Percentiles rank a stretch among this genome's conserved stretches.
Conservation (phyloP, 495 filamentous ascomycete genomes). For the Sabuloglossum arenarium region DNA sequence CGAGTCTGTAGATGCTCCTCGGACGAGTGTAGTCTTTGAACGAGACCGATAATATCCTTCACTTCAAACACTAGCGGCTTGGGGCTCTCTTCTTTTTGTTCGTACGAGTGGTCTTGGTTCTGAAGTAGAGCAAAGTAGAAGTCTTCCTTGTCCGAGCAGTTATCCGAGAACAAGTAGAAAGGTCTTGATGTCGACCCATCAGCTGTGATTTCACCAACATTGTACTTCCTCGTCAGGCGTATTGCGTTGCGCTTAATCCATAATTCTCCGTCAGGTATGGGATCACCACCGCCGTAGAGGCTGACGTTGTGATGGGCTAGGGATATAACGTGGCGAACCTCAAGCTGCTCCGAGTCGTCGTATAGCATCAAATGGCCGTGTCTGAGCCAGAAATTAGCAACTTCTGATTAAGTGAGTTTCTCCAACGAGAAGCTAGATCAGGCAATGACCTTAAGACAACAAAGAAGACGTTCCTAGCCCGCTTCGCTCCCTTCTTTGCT, state of each 20-base stretch:
- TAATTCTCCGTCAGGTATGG: constrained; percentile 75
- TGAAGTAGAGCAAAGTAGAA: constrained; percentile 87
- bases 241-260: constrained; percentile 94
- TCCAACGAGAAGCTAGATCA: not conserved
- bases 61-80: constrained; percentile 59
- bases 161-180: constrained; percentile 86
- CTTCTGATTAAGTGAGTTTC: not conserved
- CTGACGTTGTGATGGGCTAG: constrained; percentile 71
- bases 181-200: constrained; percentile 41
- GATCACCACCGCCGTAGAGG: constrained; percentile 62
- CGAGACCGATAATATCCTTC: constrained; percentile 64
- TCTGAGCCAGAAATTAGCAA: constrained; percentile 22
- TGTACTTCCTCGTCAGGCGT: constrained; percentile 50
- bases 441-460: constrained; percentile 55
- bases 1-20: constrained; percentile 82
- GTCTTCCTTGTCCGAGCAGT: constrained; percentile 88
- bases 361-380: constrained; percentile 96
- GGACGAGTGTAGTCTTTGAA: constrained; percentile 76
- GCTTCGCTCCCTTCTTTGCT: constrained; percentile 41
- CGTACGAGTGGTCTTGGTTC: constrained; percentile 50
- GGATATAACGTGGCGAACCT: constrained; percentile 88
- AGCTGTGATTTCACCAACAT: constrained; percentile 30
- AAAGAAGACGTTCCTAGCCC: constrained; percentile 78
- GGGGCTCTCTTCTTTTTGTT: constrained; percentile 36
- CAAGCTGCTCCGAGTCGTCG: constrained; percentile 70